These are phyloP conservation scores for Annulohypoxylon moriforme DNA, from an alignment of 495 filamentous ascomycete species.

Conservation along the genomic window DNA sequence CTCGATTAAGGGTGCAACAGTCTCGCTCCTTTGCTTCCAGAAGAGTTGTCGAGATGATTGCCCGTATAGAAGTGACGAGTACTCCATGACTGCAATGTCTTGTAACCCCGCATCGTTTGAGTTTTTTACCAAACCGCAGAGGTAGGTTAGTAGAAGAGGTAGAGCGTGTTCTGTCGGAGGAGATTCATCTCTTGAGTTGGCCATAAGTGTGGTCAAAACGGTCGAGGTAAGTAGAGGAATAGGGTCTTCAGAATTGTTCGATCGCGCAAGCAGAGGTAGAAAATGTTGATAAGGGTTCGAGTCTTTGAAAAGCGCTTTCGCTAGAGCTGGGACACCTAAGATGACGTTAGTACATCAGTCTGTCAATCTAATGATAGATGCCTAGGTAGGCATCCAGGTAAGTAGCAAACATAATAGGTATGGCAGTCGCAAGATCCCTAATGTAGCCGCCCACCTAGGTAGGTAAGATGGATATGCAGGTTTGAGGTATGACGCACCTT, in stretches of 20 bases:
- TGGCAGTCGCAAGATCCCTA: background rate
- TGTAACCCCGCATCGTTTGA: slow-evolving; percentile 85
- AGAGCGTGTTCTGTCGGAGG: slow-evolving; percentile 73
- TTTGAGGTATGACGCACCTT: slow-evolving; percentile 66
- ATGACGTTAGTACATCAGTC: slow-evolving; percentile 33
- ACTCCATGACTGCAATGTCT: slow-evolving; percentile 93
- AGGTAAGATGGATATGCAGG: background rate
- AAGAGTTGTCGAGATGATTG: slow-evolving; percentile 81
- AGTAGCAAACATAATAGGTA: background rate
- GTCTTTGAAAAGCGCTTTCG: slow-evolving; percentile 77
- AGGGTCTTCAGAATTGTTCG: slow-evolving; percentile 82
- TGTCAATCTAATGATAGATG: background rate
- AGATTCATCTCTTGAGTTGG: slow-evolving; percentile 70
- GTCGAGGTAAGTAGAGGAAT: slow-evolving; percentile 91
- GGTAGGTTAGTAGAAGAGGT: slow-evolving; percentile 86
- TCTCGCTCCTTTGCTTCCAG: slow-evolving; percentile 88
- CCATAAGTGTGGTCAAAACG: slow-evolving; percentile 84
- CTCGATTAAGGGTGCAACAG: slow-evolving; percentile 81
- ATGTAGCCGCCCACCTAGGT: background rate
- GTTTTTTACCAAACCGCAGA: slow-evolving; percentile 82
- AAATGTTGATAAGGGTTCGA: slow-evolving; percentile 85
- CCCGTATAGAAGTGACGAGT: slow-evolving; percentile 85
- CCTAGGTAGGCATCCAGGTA: background rate
- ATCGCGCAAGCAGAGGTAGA: slow-evolving; percentile 84
- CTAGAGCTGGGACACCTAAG: slow-evolving; percentile 80